Evolutionary conservation across 345 rosid species (phyloP).

Genomic region (Hirschfeldia incana): DNA sequence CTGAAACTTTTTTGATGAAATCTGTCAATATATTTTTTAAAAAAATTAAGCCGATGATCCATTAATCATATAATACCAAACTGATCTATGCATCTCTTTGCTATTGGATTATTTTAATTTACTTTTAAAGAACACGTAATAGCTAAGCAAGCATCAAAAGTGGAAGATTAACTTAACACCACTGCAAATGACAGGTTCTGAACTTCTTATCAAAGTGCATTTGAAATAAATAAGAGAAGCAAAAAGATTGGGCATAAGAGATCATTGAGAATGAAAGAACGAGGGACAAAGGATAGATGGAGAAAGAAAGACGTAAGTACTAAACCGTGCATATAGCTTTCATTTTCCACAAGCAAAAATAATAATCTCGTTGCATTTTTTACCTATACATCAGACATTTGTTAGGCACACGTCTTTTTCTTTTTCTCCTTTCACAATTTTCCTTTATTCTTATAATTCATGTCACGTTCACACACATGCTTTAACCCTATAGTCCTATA

Average conservation of each 20-base stretch:
- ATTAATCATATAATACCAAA: neutral
- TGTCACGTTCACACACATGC: too few species aligned
- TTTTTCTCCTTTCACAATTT: conserved; percentile 6
- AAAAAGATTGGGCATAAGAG: conserved; percentile 6
- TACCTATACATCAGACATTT: conserved; percentile 18
- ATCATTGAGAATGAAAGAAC: neutral
- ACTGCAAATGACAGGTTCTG: neutral
- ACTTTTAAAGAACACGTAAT: neutral
- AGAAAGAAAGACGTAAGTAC: conserved; percentile 34
- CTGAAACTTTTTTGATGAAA: neutral
- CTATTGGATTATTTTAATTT: neutral
- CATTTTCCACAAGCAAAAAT: conserved; percentile 36
- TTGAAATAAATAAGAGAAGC: neutral
- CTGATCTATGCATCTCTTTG: neutral
- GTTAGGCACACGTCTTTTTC: conserved; percentile 65
- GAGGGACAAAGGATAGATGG: conserved; percentile 25
- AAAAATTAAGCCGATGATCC: neutral
- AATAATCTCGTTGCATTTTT: conserved; percentile 19
- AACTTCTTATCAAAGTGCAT: conserved; percentile 4
- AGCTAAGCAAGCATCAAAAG: neutral
- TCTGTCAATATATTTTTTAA: neutral
- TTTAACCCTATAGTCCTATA: too few species aligned
- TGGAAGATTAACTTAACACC: too few species aligned
- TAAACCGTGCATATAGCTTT: conserved; percentile 24
- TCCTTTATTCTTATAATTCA: neutral